Base-by-base conservation (phyloP, 768 basidiomycete genomes). In the Macrolepiota albuminosa region DNA sequence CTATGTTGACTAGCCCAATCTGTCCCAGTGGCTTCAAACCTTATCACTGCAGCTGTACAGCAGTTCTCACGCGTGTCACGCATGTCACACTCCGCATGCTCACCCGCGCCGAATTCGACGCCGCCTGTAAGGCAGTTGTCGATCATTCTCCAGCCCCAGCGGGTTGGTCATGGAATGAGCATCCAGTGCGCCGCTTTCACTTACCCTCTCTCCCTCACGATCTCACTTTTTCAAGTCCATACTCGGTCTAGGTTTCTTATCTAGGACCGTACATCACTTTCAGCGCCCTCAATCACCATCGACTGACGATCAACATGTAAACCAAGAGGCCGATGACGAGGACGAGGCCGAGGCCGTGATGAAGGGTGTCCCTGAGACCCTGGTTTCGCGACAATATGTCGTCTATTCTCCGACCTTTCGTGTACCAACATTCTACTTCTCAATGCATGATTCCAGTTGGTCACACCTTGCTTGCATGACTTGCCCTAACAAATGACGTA, bases 401-500 rank as follows among this genome's bases (percentile, higher is more conserved):
- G 87, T 86, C 36, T 88, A 84, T 69, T 94, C 92, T 31, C 74
- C 87, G 10, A 88, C 89, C 0, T 96, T 88, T 69, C 84, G 81
- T 66, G 91, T 92, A 2, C 94, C 94, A 7, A 81, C 85, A 1
- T 88, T 96, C 67, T 95, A 93, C 73, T 93, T 95, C 72, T 81
- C 83, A 4, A 72, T 89, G 14, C 81, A 87, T 62, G 78, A 84
- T 65, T 70, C 80, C 48, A 82, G 93, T 94, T 68, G 70, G 92
- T 87, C 57, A 57, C 49, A 29, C 61, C 53, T 46, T 34, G 33
- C 46, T 36, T 39, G 9, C 16, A 48, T 54, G 54, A 56, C 49
- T 47, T 26, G 21, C 31, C 36, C 57, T 56, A 65, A 65, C 55
- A 47, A 59, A 48, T 60, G 26, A 56, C 21, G 29, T 68, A 95